These are phyloP conservation scores for Pleurotus tuoliensis DNA, from an alignment of 768 basidiomycete species.

Conservation along the genomic window DNA sequence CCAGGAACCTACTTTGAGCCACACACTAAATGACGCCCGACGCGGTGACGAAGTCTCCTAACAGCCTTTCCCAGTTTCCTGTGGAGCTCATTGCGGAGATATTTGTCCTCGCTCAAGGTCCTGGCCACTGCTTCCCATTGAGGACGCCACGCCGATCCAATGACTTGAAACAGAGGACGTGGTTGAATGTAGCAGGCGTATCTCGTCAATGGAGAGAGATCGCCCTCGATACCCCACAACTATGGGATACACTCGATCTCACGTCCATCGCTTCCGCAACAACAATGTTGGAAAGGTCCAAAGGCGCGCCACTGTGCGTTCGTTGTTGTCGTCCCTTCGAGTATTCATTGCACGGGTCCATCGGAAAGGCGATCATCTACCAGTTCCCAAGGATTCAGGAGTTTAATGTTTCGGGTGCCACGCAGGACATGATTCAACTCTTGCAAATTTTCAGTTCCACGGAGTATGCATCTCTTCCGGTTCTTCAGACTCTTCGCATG, in stretches of 20 bases:
- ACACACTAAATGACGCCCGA: too few species aligned
- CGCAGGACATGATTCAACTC: background rate
- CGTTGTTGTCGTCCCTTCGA: background rate
- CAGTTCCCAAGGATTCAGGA: background rate
- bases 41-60: too few species aligned
- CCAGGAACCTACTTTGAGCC: too few species aligned
- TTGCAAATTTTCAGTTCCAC: background rate
- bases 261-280: background rate
- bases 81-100: too few species aligned
- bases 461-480: background rate
- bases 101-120: too few species aligned
- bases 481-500: background rate
- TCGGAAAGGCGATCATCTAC: background rate
- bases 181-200: constrained; percentile 1
- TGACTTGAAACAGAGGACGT: constrained; percentile 4
- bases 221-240: background rate
- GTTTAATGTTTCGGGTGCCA: background rate
- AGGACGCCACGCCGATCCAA: background rate
- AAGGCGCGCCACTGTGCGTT: background rate
- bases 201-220: background rate
- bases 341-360: background rate
- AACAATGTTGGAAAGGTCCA: background rate
- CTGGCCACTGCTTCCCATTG: too few species aligned
- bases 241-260: background rate
- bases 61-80: too few species aligned